Conservation (phyloP, 306 rosid genomes). For the Cicer judaicum region DNA sequence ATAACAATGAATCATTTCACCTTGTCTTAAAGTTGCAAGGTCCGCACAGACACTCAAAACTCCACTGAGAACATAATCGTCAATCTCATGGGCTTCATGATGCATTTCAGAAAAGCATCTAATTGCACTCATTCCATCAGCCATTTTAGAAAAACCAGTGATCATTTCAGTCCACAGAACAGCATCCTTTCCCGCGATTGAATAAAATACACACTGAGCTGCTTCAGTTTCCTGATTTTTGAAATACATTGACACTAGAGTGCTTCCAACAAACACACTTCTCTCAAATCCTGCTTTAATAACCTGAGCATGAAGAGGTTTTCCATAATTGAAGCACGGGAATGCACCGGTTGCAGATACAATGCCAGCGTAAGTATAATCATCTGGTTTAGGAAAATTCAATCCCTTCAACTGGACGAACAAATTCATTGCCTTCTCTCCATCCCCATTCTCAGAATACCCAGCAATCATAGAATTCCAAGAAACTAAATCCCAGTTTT, state of each 20-base stretch:
- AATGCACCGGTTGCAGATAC: constrained; percentile 57
- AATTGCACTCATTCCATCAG: constrained; percentile 58
- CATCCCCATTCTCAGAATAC: constrained; percentile 65
- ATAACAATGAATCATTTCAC: constrained; percentile 77
- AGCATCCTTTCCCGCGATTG: constrained; percentile 64
- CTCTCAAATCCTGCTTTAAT: constrained; percentile 62
- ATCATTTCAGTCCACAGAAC: constrained; percentile 93
- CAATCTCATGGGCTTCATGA: constrained; percentile 56
- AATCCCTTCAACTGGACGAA: constrained; percentile 55
- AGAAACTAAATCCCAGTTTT: constrained; percentile 66
- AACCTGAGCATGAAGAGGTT: constrained; percentile 74
- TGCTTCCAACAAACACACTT: constrained; percentile 72
- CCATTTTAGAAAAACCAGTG: constrained; percentile 63
- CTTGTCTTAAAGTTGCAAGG: constrained; percentile 74
- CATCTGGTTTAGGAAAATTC: constrained; percentile 63
- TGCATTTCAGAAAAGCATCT: constrained; percentile 64
- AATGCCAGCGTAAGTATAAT: constrained; percentile 70
- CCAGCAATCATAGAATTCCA: constrained; percentile 93
- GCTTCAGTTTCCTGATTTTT: constrained; percentile 62
- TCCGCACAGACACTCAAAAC: constrained; percentile 77
- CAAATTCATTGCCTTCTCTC: constrained; percentile 60
- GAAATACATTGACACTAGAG: constrained; percentile 77
- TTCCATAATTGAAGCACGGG: constrained; percentile 56
- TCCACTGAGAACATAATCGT: constrained; percentile 74
- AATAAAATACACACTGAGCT: constrained; percentile 59